Base-by-base conservation (phyloP, 331 rosid genomes). In the Cydonia oblonga region DNA sequence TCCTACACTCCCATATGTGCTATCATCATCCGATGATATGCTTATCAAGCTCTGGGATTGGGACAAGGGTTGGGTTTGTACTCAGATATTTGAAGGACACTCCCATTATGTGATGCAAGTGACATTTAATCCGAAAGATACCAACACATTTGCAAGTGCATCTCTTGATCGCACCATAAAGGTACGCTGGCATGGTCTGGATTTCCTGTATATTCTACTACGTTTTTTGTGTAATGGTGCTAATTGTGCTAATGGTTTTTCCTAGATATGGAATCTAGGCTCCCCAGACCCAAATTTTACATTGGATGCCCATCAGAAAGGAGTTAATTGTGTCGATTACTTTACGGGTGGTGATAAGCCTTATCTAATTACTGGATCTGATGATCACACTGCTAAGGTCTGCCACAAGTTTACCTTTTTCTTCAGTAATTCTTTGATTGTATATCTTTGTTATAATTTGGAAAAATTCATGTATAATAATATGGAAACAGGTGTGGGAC, bases 51-150 rank as follows among this genome's bases (percentile, higher is more conserved):
- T 86, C 9, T 88, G 93, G 93, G 89, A 88, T 78, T 88, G 93
- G 93, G 90, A 88, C 32, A 88, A 86, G 79, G 90, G 92, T 38
- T 88, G 92, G 90, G 83, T 84, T 74, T 96, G 99, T 70, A 92
- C 97, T 77, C 99, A 96, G 82, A 90, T 96, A 81, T 96, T 91
- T 84, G 99, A 96, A 86, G 99, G 97, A 32, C 99, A 96, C 76
- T 96, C 97, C 54, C 99, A 96, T 86, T 96, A 92, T 82, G 96
- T 96, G 67, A 96, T 96, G 99, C 99, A 96, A 96, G 99, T 96
- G 73, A 96, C 97, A 57, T 92, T 96, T 83, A 96, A 96, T 80
- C 99, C 99, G 14, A 96, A 96, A 82, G 99, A 96, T 78, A 96
- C 96, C 53, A 96, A 96, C 82, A 96, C 99, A 72, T 96, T 96